Evolutionary conservation across 2,329 filamentous ascomycete species (phyloP), one percentile per base, ranked within the genome.

Genomic region (Sporothrix globosa): DNA sequence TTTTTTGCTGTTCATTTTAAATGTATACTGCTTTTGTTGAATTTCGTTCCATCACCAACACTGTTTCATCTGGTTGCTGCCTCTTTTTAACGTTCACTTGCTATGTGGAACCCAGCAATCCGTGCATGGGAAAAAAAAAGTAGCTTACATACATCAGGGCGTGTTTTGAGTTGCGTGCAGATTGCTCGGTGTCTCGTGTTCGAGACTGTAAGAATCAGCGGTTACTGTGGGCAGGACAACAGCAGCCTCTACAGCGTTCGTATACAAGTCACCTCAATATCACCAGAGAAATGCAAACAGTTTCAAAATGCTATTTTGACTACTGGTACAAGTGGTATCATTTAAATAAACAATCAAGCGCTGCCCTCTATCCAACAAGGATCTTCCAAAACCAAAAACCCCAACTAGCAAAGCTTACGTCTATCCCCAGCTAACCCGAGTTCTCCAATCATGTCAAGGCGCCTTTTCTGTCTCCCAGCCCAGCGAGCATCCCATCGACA

Each of bases 271-370:
- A 34, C 41, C 41, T 17, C 27, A 3, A 30, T 30, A 30, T 30
- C 27, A n/a, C 17, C 21, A 30, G 27, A 46, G 34, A 65, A 50
- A 30, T 46, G 39, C 44, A 65, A 24, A 50, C 44, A 65, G 6
- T 11, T 50, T 65, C 9, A 34, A 21, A 44, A 44, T 44, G n/a
- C 14, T 19, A 41, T 27, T 27, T 27, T 46, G 6, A 61, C 41
- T 63, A 27, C 58, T 63, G n/a, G 11, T 63, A 39, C 39, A 63
- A 41, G 63, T 66, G 63, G 63, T 66, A 66, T 66, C 63, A 66
- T 52, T 39, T 19, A 66, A 61, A 24, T n/a, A 61, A 63, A 46
- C 58, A 27, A 44, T 10, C 56, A 14, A 53, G n/a, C 14, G 44
- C 44, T 30, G 41, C 60, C 17, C 19, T n/a, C 44, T 6, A 50